Conservation (phyloP, 495 filamentous ascomycete genomes). For the Jackrogersella minutella region DNA sequence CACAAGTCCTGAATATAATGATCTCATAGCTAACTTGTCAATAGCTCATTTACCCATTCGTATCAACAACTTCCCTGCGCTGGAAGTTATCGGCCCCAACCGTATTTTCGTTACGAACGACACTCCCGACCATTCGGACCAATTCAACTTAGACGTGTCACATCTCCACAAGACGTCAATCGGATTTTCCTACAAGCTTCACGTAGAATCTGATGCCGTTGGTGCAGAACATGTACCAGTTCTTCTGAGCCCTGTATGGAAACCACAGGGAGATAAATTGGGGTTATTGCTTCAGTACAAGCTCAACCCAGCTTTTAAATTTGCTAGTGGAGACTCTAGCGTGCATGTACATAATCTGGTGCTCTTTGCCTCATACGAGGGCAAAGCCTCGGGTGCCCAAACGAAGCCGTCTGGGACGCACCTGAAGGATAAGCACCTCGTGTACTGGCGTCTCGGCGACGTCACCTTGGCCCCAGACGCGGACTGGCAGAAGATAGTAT, state of each 20-base stretch:
- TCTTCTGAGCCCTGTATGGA: conserved; percentile 81
- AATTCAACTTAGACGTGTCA: conserved; percentile 78
- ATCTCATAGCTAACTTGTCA: conserved; percentile 8
- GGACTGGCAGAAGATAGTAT: conserved; percentile 73
- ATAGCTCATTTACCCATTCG: conserved; percentile 71
- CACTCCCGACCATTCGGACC: conserved; percentile 72
- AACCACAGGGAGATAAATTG: conserved; percentile 79
- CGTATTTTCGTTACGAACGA: conserved; percentile 82
- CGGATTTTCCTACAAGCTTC: conserved; percentile 96
- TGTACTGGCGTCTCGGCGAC: conserved; percentile 91
- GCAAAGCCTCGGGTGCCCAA: conserved; percentile 69
- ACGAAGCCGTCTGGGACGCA: conserved; percentile 81
- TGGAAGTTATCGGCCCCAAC: conserved; percentile 96
- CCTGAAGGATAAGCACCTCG: conserved; percentile 83
- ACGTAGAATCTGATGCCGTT: conserved; percentile 70
- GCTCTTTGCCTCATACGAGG: conserved; percentile 82
- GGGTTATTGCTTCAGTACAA: conserved; percentile 85
- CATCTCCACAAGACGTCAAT: conserved; percentile 77
- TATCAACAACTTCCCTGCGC: conserved; percentile 86
- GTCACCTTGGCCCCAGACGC: conserved; percentile 66
- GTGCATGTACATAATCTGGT: conserved; percentile 81
- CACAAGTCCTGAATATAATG: neutral
- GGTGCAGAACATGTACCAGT: conserved; percentile 68
- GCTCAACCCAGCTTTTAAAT: conserved; percentile 75
- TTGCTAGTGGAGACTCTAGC: conserved; percentile 46